Base-by-base conservation (phyloP, 228 moss, liverwort and hornwort species). In the Sphagnum fallax region DNA sequence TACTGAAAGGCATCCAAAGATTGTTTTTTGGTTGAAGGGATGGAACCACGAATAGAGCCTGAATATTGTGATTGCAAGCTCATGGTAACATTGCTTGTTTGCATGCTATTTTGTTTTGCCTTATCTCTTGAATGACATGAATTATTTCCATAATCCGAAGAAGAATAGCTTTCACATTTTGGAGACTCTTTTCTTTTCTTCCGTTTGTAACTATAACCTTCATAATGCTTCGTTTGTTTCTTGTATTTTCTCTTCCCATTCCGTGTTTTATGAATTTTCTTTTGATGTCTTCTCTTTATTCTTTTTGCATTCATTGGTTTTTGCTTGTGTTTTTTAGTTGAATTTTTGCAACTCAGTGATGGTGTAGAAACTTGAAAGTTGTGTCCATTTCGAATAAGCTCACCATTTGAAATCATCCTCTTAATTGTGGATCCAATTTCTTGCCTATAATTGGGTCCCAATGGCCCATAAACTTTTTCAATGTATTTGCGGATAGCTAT, bases 1-100 rank as follows among this genome's bases (percentile, higher is more conserved):
- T 70, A 76, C 81, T 72, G 69, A 12, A 76, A 76, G 62, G 67
- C 50, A 5, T 78, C 76, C 0, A 49, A 58, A 48, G 76, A 74
- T 61, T 64, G 74, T 10, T 63, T 64, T 57, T 74, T 81, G 74
- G 65, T 72, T 6, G 67, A 16, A 0, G 78, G 72, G 64, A 50
- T 61, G 4, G 81, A 70, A 4, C 76, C 69, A 14, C 75, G 78
- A 47, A 68, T 51, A 0, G 76, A 70, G 4, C 62, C 62, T 4
- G 60, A 5, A 6, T 16, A 62, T 5, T 4, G 7, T 2, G 62
- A 62, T 8, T 0, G 62, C 0, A 4, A 4, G 15, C 14, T 47
- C 18, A 16, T 62, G 6, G 6, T 10, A 16, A 62, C 8, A 47
- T 47, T 62, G 62, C 18, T 62, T 14, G 18, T 8, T 16, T 47